These are phyloP conservation scores for Linnemannia elongata DNA, from an alignment of 192 early-diverging fungal genomes.

Conservation along the genomic window DNA sequence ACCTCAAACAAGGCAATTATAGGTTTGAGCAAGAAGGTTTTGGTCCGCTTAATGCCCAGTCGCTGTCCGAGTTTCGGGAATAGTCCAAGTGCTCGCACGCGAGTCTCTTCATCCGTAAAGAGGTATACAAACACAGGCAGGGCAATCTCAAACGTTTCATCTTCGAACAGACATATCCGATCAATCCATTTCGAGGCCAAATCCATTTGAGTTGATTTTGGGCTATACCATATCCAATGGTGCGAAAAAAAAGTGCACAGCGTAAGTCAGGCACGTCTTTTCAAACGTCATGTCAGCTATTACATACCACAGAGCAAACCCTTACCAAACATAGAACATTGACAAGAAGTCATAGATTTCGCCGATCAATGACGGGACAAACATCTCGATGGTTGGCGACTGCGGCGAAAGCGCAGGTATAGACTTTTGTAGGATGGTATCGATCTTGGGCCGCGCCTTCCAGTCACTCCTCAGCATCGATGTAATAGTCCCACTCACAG, in stretches of 20 bases:
- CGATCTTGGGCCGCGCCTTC: slow-evolving; percentile 62
- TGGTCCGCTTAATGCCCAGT: slow-evolving; percentile 63
- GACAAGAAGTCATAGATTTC: slow-evolving; percentile 73
- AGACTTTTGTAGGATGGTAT: slow-evolving; percentile 62
- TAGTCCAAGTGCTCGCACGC: slow-evolving; percentile 61
- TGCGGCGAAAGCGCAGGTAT: slow-evolving; percentile 60
- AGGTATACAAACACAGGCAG: slow-evolving; percentile 67
- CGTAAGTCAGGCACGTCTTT: neutral
- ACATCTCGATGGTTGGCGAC: slow-evolving; percentile 58
- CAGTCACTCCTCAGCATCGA: slow-evolving; percentile 60
- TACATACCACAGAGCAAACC: no score
- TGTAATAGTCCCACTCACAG: slow-evolving; percentile 59
- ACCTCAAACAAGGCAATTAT: slow-evolving; percentile 74
- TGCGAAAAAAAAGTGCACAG: neutral
- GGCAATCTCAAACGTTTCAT: slow-evolving; percentile 67
- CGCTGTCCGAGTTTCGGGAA: slow-evolving; percentile 67
- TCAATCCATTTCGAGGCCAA: slow-evolving; percentile 65
- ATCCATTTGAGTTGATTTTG: slow-evolving; percentile 45
- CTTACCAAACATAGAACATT: slow-evolving; percentile 64
- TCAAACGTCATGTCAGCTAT: neutral
- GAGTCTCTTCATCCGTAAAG: slow-evolving; percentile 60
- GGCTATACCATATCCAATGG: neutral
- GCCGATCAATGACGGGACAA: slow-evolving; percentile 60
- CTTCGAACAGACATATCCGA: slow-evolving; percentile 58
- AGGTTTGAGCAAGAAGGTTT: slow-evolving; percentile 65